Evolutionary conservation across 805 yeast species (phyloP).

Genomic region (Starmerella khaoyaiensis): DNA sequence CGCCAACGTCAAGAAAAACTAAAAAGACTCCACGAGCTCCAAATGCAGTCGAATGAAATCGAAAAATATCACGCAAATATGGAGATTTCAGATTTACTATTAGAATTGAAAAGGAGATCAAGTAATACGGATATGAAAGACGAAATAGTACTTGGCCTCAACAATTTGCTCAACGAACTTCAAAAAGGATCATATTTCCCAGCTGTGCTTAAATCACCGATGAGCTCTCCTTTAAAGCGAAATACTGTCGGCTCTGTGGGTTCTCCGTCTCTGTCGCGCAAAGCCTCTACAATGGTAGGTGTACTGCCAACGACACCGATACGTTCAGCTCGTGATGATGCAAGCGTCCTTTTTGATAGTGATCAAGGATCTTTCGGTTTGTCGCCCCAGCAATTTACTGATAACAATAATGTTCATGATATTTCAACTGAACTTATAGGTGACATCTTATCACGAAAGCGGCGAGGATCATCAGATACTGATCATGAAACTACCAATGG

Average conservation of each 20-base stretch:
- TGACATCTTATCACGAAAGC: conserved; percentile 10
- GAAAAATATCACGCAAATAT: conserved; percentile 30
- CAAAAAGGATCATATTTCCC: conserved; percentile 11
- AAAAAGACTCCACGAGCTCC: conserved; percentile 59
- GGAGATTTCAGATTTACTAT: conserved; percentile 16
- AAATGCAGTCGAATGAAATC: conserved; percentile 50
- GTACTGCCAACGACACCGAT: not conserved
- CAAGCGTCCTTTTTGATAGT: not conserved
- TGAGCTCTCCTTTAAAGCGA: not conserved
- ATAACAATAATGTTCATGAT: conserved; percentile 5
- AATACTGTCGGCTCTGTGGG: not conserved
- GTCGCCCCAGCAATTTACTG: not conserved
- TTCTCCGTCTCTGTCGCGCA: not conserved
- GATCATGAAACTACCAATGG: no score
- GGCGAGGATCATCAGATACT: conserved; percentile 3
- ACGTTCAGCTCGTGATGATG: no score
- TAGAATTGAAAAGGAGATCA: conserved; percentile 17
- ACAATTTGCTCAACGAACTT: conserved; percentile 7
- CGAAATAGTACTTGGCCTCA: conserved; percentile 7
- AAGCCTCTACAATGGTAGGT: not conserved
- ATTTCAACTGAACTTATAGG: conserved; percentile 10
- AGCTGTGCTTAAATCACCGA: conserved; percentile 13
- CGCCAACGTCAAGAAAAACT: conserved; percentile 34
- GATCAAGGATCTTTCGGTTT: not conserved
- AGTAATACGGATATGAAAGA: conserved; percentile 8